Evolutionary conservation across 441 rosid species (phyloP).

Genomic region (Pelargonium myrrhifolium): DNA sequence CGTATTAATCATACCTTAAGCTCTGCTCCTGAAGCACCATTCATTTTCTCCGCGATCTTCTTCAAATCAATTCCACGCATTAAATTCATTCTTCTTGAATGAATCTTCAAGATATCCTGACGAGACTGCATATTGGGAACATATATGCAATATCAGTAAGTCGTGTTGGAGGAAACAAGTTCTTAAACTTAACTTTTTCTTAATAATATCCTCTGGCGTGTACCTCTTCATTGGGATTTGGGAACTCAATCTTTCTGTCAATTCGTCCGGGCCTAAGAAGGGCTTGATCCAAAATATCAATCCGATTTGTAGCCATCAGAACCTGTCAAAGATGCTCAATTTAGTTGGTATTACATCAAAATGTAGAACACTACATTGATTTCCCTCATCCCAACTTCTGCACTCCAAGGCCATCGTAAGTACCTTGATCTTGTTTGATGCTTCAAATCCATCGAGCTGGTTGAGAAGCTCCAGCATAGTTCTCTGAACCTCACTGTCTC

Average conservation of each 20-base stretch:
- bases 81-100: constrained; percentile 78
- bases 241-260: constrained; percentile 94
- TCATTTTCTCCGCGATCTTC: constrained; percentile 88
- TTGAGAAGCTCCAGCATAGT: constrained; percentile 98
- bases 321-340: constrained; percentile 36
- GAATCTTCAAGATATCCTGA: constrained; percentile 68
- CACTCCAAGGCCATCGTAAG: neutral
- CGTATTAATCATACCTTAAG: constrained; percentile 47
- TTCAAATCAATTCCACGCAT: constrained; percentile 87
- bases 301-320: constrained; percentile 93
- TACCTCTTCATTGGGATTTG: constrained; percentile 94
- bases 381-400: neutral
- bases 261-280: constrained; percentile 91
- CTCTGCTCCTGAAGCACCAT: constrained; percentile 91
- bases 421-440: constrained; percentile 95
- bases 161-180: neutral
- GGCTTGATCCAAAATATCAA: constrained; percentile 94
- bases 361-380: neutral
- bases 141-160: neutral
- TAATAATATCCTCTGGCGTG: neutral
- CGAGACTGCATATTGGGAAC: constrained; percentile 52
- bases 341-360: constrained; percentile 3
- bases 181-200: neutral
- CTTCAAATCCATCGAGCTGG: constrained; percentile 93
- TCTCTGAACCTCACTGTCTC: constrained; percentile 90